Evolutionary conservation across 306 rosid genomes (phyloP).

Genomic region (Quercus bicolor): DNA sequence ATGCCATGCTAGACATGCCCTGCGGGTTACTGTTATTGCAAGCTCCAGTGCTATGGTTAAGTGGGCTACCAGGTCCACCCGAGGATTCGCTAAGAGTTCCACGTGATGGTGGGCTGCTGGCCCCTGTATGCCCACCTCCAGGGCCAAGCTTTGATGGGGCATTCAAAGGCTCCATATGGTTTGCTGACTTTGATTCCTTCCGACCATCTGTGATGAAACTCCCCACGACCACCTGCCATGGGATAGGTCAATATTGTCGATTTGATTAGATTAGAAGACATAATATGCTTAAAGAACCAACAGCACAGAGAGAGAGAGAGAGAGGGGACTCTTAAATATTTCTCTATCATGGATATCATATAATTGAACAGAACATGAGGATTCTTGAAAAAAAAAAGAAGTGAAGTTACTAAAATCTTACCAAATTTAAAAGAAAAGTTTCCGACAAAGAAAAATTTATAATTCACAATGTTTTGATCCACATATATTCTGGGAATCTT

Average conservation of each 20-base stretch:
- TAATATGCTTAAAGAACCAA: too few relatives aligned
- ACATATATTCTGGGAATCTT: too few relatives aligned
- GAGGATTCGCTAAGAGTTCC: conserved; percentile 52
- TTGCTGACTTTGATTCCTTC: conserved; percentile 37
- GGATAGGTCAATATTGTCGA: not conserved
- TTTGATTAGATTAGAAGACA: not conserved
- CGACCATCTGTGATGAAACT: conserved; percentile 47
- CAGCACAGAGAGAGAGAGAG: too few relatives aligned
- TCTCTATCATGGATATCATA: too few relatives aligned
- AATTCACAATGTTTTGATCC: too few relatives aligned
- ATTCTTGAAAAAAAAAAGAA: too few relatives aligned
- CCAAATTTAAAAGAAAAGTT: too few relatives aligned
- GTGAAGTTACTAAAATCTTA: too few relatives aligned
- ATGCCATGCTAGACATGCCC: conserved; percentile 47
- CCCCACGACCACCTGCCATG: conserved; percentile 55
- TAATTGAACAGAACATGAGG: too few relatives aligned
- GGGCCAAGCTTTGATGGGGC: conserved; percentile 21
- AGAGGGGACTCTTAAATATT: too few relatives aligned
- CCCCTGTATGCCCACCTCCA: conserved; percentile 34
- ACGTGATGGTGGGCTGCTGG: conserved; percentile 43
- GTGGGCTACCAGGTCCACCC: conserved; percentile 42
- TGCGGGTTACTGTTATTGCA: conserved; percentile 51
- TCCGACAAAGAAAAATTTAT: too few relatives aligned
- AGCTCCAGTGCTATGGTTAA: conserved; percentile 30
- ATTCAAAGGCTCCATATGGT: conserved; percentile 17